Base-by-base conservation (phyloP, 2,329 filamentous ascomycete genomes). In the Camptophora hylomeconis region DNA sequence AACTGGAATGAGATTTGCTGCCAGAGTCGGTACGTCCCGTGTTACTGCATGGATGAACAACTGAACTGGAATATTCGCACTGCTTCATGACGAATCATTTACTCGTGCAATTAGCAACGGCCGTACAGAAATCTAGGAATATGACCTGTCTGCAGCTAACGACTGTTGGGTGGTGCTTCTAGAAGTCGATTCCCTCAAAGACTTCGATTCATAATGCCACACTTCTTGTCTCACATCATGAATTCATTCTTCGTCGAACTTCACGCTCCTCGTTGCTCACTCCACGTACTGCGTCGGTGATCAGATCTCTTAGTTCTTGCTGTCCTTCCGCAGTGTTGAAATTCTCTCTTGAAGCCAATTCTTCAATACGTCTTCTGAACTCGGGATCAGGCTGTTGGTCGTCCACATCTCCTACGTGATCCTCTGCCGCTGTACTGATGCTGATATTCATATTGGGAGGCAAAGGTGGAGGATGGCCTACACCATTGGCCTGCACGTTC, bases 41-140 rank as follows among this genome's bases (percentile, higher is more conserved):
- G 80, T 92, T 20, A 71, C 82, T 4, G 72, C 84, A 30, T 95
- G 87, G 89, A 77, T 94, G 72, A 76, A 71, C 26, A 76, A 80
- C 35, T 93, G 32, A 37, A n/a, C 11, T 8, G 17, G n/a, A n/a
- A n/a, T n/a, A n/a, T n/a, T n/a, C n/a, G n/a, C n/a, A n/a, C n/a
- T n/a, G n/a, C n/a, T n/a, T n/a, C n/a, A n/a, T n/a, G n/a, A n/a
- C n/a, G n/a, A n/a, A n/a, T n/a, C n/a, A n/a, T n/a, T n/a, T n/a
- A n/a, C n/a, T n/a, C n/a, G n/a, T n/a, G n/a, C n/a, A n/a, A n/a
- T n/a, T n/a, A n/a, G n/a, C n/a, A n/a, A n/a, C n/a, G n/a, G n/a
- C n/a, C n/a, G n/a, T n/a, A n/a, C n/a, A n/a, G n/a, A n/a, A n/a
- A n/a, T n/a, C n/a, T n/a, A n/a, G n/a, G n/a, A n/a, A n/a, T n/a